Evolutionary conservation across 108 stramenopile genomes (phyloP).

Genomic region (Cyclotella baltica): DNA sequence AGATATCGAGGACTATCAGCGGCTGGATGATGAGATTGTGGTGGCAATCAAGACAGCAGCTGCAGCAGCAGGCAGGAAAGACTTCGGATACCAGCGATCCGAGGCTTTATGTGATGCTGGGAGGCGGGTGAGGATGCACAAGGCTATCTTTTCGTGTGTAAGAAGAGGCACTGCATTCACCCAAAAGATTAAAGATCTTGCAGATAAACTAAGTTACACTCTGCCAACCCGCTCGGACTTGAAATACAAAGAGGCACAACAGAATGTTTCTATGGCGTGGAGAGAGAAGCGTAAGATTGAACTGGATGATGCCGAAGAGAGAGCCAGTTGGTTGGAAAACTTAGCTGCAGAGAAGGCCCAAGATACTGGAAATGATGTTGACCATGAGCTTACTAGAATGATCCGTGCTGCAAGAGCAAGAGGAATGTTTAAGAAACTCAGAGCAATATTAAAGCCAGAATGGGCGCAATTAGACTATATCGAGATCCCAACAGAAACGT

Average conservation of each 20-base stretch:
- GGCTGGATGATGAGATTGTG: not conserved
- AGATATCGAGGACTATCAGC: not conserved
- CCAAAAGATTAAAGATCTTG: not conserved
- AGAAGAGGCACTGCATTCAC: not conserved
- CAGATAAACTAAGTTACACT: not conserved
- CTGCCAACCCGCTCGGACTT: not conserved
- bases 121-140: not conserved
- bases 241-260: not conserved
- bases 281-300: not conserved
- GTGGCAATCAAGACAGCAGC: not conserved
- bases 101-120: not conserved
- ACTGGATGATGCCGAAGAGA: not conserved
- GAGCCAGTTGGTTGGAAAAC: not conserved
- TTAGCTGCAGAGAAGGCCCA: not conserved
- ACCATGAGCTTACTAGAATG: not conserved
- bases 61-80: not conserved
- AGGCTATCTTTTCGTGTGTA: not conserved
- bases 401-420: not conserved
- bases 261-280: not conserved
- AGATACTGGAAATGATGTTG: not conserved
- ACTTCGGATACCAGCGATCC: conserved; percentile 6
- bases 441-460: too few species aligned
- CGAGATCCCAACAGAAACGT: too few species aligned
- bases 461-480: too few species aligned
- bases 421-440: too few species aligned